These are phyloP conservation scores for Mrakia hoshinonis DNA, from an alignment of 768 basidiomycete genomes.

Conservation along the genomic window DNA sequence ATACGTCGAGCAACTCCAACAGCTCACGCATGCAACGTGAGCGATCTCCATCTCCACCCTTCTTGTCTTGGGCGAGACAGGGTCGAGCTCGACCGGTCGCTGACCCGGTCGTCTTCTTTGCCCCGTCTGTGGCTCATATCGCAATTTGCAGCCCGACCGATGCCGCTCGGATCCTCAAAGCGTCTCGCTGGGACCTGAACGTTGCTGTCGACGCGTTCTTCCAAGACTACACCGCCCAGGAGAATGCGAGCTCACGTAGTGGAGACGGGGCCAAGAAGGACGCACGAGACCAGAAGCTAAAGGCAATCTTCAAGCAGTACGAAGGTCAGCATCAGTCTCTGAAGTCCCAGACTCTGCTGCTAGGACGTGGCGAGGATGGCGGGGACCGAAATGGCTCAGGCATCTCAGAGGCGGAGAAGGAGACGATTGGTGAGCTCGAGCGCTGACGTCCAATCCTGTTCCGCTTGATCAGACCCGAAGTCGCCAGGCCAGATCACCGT, in stretches of 20 bases:
- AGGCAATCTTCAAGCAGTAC: constrained; percentile 40
- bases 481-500: constrained; percentile 36
- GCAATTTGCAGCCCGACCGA: constrained; percentile 32
- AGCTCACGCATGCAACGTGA: constrained; percentile 22
- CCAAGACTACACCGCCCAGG: constrained; percentile 34
- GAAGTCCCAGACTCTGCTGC: too few species aligned
- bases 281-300: constrained; percentile 35
- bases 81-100: background rate
- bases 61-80: background rate
- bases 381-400: background rate
- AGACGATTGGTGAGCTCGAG: background rate
- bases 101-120: background rate
- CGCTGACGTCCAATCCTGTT: constrained; percentile 5
- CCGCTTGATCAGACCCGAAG: background rate
- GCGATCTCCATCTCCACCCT: background rate
- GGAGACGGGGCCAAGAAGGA: constrained; percentile 32
- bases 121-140: background rate
- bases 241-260: constrained; percentile 21
- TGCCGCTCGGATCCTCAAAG: constrained; percentile 37
- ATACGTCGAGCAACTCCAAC: constrained; percentile 22
- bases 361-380: too few species aligned
- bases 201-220: constrained; percentile 40
- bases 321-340: constrained; percentile 35
- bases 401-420: background rate
- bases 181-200: constrained; percentile 37